A percentile compares a stretch with the other conserved stretches of the same genome.
Conservation (phyloP, 1,284 basidiomycete species). For the Termitomyces sp. region DNA sequence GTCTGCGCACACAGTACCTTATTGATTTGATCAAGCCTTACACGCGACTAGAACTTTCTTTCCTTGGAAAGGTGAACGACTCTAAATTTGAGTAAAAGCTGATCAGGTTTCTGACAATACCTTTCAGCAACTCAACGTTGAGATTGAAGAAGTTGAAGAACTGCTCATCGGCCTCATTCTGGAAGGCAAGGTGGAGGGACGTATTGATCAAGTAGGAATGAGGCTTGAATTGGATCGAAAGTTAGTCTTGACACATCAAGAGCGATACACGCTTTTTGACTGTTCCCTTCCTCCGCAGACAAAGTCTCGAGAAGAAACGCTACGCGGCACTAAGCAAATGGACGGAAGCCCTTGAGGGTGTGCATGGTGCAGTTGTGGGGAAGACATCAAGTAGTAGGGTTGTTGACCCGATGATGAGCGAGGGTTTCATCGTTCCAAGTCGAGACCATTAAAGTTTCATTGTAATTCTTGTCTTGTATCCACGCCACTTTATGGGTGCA, state of each 20-base stretch:
- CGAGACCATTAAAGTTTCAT: conserved; percentile 12
- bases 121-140: conserved; percentile 85
- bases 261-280: conserved; percentile 5
- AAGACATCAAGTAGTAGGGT: conserved; percentile 53
- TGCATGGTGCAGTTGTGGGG: conserved; percentile 67
- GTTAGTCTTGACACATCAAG: conserved; percentile 42
- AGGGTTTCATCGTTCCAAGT: conserved; percentile 11
- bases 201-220: conserved; percentile 94
- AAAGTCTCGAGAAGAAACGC: conserved; percentile 78
- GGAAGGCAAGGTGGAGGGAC: conserved; percentile 91
- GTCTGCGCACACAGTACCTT: conserved; percentile 91
- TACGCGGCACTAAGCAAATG: conserved; percentile 81
- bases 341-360: conserved; percentile 69
- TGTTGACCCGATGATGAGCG: conserved; percentile 23
- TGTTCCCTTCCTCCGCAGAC: conserved; percentile 37
- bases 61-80: conserved; percentile 77
- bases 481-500: conserved; percentile 10
- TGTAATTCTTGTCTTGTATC: conserved; percentile 14
- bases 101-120: background rate
- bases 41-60: conserved; percentile 86
- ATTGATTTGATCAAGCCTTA: conserved; percentile 98
- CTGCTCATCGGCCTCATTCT: conserved; percentile 91
- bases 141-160: conserved; percentile 85
- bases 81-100: background rate
- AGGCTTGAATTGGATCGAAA: conserved; percentile 85